Base-by-base conservation (phyloP, 257 asterid genomes). In the Plantago ovata region DNA sequence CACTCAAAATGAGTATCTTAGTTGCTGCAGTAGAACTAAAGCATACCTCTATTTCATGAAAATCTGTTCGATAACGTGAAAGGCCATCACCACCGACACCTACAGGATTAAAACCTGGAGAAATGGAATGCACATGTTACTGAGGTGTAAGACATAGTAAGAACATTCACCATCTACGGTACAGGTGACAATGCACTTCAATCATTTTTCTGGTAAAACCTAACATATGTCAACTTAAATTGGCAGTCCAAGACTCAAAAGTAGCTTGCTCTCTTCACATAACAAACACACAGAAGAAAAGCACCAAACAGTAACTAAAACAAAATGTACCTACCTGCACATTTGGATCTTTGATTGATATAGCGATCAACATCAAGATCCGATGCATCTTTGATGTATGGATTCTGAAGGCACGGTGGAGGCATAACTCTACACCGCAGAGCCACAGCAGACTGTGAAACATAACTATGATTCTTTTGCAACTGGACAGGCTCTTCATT, bases 401-500 rank as follows among this genome's bases (percentile, higher is more conserved):
- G 98, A 68, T 92, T 92, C 72, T 75, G 77, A 19, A 88, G 68
- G 78, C 98, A 92, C 18, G 98, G 95, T 47, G 98, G 98, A 61
- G 96, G 98, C 96, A 92, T 84, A 43, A 88, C 96, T 61, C 98
- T 83, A 63, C 86, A 88, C 68, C 98, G 84, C 62, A 92, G 78
- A 65, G 98, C 98, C 68, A 92, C 82, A n/a, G 98, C 98, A 72
- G 95, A 85, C 60, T 92, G 92, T 10, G 98, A 81, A 73, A 92
- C 93, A 71, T 81, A 84, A 64, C 84, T 68, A 38, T 75, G 75
- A 62, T 62, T 74, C 74, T 64, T 85, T 55, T 67, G 81, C 60
- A 72, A 54, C 46, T 67, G 75, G 21, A 40, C 61, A 20, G 66
- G 28, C 61, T 67, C 71, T 21, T 70, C 81, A 39, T 54, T 53